A percentile compares a stretch with the other conserved stretches of the same genome.
Conservation (phyloP, 2,329 filamentous ascomycete genomes). For the Westerdykella sp. region DNA sequence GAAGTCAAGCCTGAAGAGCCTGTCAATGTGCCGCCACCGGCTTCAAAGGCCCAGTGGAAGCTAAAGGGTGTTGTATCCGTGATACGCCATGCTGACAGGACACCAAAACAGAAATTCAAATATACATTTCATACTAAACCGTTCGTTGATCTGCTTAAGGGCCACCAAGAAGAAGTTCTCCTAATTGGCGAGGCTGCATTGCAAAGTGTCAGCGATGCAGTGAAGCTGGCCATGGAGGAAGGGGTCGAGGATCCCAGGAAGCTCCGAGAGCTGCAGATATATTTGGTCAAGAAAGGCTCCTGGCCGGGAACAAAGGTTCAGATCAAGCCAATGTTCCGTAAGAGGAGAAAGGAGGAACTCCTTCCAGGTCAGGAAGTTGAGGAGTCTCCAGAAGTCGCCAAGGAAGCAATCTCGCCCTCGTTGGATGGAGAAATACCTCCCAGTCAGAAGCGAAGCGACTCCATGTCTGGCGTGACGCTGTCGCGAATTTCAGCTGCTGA, state of each 20-base stretch:
- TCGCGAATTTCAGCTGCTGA: constrained; percentile 91
- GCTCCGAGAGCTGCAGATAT: constrained; percentile 76
- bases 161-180: constrained; percentile 92
- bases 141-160: constrained; percentile 89
- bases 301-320: constrained; percentile 98
- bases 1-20: constrained; percentile 15
- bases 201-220: constrained; percentile 81
- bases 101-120: constrained; percentile 98
- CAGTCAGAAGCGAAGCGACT: constrained; percentile 56
- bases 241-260: constrained; percentile 81
- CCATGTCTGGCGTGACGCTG: constrained; percentile 81
- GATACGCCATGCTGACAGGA: constrained; percentile 91
- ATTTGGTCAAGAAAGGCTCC: constrained; percentile 82
- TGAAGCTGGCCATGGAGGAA: constrained; percentile 70
- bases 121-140: constrained; percentile 97
- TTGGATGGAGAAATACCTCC: constrained; percentile 14
- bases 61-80: constrained; percentile 96
- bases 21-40: constrained; percentile 42
- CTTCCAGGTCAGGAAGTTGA: constrained; percentile 26
- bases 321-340: constrained; percentile 98
- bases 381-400: constrained; percentile 25
- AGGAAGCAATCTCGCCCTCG: constrained; percentile 11
- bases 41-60: constrained; percentile 91
- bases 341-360: constrained; percentile 64
- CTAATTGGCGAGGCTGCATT: constrained; percentile 87